Percentiles rank a stretch among this genome's conserved stretches.
Evolutionary conservation across 1,284 basidiomycete species (phyloP).

Genomic region (Heterobasidion parviporum): DNA sequence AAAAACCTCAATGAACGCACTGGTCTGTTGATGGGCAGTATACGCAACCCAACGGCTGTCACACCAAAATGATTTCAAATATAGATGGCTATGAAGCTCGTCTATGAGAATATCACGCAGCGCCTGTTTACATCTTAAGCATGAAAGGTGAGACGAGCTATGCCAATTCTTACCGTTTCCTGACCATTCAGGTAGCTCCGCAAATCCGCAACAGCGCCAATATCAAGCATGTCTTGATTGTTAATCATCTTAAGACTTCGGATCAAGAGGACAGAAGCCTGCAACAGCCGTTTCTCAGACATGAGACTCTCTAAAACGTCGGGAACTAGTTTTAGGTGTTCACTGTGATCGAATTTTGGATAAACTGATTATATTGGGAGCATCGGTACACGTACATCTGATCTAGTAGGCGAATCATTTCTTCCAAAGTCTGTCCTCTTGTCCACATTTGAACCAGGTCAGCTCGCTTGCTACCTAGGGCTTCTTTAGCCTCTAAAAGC

Average conservation of each 20-base stretch:
- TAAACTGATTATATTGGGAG: conserved; percentile 5
- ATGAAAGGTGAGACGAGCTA: background rate
- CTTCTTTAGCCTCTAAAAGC: conserved; percentile 75
- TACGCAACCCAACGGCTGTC: conserved; percentile 90
- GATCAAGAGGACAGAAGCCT: conserved; percentile 85
- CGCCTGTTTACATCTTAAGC: conserved; percentile 38
- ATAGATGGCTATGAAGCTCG: conserved; percentile 96
- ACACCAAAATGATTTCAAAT: conserved; percentile 95
- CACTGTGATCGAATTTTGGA: conserved; percentile 39
- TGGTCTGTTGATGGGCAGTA: conserved; percentile 65
- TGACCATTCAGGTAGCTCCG: conserved; percentile 82
- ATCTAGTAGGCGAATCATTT: conserved; percentile 87
- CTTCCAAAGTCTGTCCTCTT: conserved; percentile 76
- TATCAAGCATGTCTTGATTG: conserved; percentile 87
- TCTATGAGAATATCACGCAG: conserved; percentile 90
- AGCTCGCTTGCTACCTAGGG: conserved; percentile 68
- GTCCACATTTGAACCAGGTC: conserved; percentile 85
- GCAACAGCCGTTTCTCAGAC: conserved; percentile 89
- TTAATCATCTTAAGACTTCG: conserved; percentile 87
- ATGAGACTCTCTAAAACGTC: conserved; percentile 92
- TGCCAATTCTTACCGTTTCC: conserved; percentile 59
- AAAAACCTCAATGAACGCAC: conserved; percentile 38
- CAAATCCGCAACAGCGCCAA: conserved; percentile 89
- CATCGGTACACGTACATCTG: conserved; percentile 62
- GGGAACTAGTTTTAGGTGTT: conserved; percentile 85